phyloP scores from a whole-genome alignment of 768 basidiomycete genomes.

The Tulasnella sp. region DNA sequence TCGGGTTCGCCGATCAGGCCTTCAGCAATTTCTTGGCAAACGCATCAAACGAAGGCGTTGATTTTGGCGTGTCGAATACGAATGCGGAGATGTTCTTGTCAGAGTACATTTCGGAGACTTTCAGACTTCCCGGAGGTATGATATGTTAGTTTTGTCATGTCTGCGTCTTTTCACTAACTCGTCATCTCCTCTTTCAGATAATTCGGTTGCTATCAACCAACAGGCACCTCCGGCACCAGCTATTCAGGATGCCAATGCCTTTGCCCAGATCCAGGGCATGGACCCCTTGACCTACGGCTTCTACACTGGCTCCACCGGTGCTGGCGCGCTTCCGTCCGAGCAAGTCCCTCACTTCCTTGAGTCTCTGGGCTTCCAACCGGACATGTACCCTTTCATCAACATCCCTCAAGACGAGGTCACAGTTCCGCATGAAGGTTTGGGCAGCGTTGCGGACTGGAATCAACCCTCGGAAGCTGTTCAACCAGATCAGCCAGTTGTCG shows the following conservation, averaged over 20 bases:
- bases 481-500: not conserved
- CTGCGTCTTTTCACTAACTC: not conserved
- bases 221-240: not conserved
- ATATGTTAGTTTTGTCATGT: not conserved
- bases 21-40: not conserved
- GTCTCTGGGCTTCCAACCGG: not conserved
- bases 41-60: not conserved
- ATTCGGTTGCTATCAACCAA: not conserved
- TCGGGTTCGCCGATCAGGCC: not conserved
- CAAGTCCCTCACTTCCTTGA: not conserved
- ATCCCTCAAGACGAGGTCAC: not conserved
- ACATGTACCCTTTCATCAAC: not conserved
- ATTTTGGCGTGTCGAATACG: not conserved
- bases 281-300: not conserved
- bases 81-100: not conserved
- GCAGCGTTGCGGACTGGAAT: not conserved
- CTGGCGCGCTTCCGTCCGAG: not conserved
- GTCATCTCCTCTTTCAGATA: not conserved
- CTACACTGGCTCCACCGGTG: not conserved
- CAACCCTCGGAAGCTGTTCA: not conserved
- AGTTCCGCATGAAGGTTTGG: not conserved
- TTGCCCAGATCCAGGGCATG: not conserved
- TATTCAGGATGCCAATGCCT: not conserved
- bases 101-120: not conserved
- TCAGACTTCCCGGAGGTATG: not conserved